Conservation (phyloP, 176 grass and related monocot species). For the Saccharum officinarum region DNA sequence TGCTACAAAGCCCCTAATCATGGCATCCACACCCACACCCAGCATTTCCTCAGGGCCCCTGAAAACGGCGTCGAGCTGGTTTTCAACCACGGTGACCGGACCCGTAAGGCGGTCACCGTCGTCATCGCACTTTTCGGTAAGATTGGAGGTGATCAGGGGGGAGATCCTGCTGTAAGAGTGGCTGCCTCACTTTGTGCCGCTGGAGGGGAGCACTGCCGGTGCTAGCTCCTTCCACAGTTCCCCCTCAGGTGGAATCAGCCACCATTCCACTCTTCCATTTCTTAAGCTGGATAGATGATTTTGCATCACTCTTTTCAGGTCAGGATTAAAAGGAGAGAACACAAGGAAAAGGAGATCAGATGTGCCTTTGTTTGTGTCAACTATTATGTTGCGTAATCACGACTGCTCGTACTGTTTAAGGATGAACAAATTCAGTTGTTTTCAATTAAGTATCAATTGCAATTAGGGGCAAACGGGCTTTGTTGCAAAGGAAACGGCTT, state of each 20-base stretch:
- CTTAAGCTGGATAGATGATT: slow-evolving; percentile 37
- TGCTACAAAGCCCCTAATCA: slow-evolving; percentile 43
- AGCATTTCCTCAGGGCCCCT: not conserved
- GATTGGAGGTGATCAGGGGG: slow-evolving; percentile 30
- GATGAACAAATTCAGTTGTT: slow-evolving; percentile 34
- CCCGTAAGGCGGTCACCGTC: not conserved
- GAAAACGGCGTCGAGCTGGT: slow-evolving; percentile 28
- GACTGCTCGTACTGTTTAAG: slow-evolving; percentile 22
- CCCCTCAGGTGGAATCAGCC: slow-evolving; percentile 36
- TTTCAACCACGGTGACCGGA: slow-evolving; percentile 44
- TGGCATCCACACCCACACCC: slow-evolving; percentile 43
- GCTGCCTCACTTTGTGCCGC: slow-evolving; percentile 40
- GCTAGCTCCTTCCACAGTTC: not conserved
- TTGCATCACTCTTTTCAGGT: slow-evolving; percentile 45
- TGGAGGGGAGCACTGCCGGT: slow-evolving; percentile 19
- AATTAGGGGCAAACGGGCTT: slow-evolving; percentile 14
- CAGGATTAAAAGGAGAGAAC: not conserved
- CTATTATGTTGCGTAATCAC: not conserved
- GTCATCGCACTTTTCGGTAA: slow-evolving; percentile 22
- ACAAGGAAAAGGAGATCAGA: slow-evolving; percentile 10
- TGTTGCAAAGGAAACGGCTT: slow-evolving; percentile 31
- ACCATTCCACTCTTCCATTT: slow-evolving; percentile 36
- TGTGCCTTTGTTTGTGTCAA: slow-evolving; percentile 44
- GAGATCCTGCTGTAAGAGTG: slow-evolving; percentile 33
- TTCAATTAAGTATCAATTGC: not conserved